Conservation (phyloP, 768 basidiomycete species). For the Cyathus striatus region DNA sequence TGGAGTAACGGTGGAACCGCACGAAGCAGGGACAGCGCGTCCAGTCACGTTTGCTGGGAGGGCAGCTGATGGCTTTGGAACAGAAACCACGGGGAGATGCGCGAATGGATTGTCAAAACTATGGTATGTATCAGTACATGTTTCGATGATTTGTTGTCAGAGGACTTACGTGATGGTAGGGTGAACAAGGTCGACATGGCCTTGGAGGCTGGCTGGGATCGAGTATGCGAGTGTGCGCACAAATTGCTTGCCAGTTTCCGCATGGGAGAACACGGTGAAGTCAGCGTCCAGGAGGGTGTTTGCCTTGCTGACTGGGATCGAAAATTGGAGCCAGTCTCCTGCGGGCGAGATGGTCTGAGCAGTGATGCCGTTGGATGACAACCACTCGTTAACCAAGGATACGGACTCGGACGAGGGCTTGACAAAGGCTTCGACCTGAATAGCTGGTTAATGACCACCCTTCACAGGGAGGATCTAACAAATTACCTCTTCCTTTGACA, state of each 20-base stretch:
- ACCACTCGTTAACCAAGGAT: conserved; percentile 16
- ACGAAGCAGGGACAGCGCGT: conserved; percentile 17
- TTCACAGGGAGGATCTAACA: background rate
- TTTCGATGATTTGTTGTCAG: background rate
- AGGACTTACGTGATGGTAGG: conserved; percentile 20
- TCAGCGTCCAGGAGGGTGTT: conserved; percentile 20
- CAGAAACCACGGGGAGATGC: conserved; percentile 10
- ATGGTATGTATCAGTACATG: background rate
- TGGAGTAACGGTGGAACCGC: conserved; percentile 21
- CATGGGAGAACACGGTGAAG: conserved; percentile 16
- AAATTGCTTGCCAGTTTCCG: conserved; percentile 11
- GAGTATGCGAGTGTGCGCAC: conserved; percentile 22
- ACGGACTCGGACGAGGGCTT: conserved; percentile 15
- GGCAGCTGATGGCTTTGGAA: conserved; percentile 6
- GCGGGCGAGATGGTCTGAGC: conserved; percentile 11
- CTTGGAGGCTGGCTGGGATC: conserved; percentile 14
- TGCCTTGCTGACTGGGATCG: conserved; percentile 18
- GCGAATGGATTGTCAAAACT: conserved; percentile 11
- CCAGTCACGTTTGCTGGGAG: conserved; percentile 1
- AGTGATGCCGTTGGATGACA: conserved; percentile 15
- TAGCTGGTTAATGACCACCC: background rate
- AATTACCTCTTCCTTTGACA: conserved; percentile 30
- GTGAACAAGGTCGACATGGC: conserved; percentile 20
- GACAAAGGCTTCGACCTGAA: conserved; percentile 21
- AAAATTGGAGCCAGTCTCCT: conserved; percentile 21